Conservation (phyloP, 345 rosid genomes). For the Salix caprea region DNA sequence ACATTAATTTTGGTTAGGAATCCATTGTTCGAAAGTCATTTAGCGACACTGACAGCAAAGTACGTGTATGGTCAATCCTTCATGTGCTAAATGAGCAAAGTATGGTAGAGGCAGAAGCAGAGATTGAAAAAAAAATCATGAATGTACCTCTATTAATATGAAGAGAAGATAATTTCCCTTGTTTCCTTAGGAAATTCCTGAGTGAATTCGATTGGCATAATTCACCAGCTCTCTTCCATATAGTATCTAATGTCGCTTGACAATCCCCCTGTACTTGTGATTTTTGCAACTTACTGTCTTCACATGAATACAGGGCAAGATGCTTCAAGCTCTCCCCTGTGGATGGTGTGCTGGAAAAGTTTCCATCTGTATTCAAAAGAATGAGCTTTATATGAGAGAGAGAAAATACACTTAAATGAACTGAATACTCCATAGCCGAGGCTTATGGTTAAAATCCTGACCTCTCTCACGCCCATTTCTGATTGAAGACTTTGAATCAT, state of each 20-base stretch:
- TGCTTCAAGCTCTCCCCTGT: conserved; percentile 45
- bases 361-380: conserved; percentile 37
- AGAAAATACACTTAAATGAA: background rate
- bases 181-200: conserved; percentile 60
- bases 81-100: background rate
- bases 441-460: conserved; percentile 14
- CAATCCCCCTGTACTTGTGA: conserved; percentile 34
- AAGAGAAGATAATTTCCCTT: conserved; percentile 76
- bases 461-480: conserved; percentile 51
- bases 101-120: background rate
- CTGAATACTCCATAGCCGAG: background rate
- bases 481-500: conserved; percentile 39
- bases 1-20: background rate
- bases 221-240: conserved; percentile 65
- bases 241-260: conserved; percentile 51
- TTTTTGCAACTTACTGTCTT: conserved; percentile 33
- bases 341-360: conserved; percentile 47
- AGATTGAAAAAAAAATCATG: background rate
- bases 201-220: conserved; percentile 71
- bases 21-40: background rate
- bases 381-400: background rate
- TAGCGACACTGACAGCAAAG: background rate
- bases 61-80: background rate
- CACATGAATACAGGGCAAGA: conserved; percentile 36
- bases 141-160: conserved; percentile 55